phyloP scores from a whole-genome alignment of 805 yeast genomes.

The Candida anglica region DNA sequence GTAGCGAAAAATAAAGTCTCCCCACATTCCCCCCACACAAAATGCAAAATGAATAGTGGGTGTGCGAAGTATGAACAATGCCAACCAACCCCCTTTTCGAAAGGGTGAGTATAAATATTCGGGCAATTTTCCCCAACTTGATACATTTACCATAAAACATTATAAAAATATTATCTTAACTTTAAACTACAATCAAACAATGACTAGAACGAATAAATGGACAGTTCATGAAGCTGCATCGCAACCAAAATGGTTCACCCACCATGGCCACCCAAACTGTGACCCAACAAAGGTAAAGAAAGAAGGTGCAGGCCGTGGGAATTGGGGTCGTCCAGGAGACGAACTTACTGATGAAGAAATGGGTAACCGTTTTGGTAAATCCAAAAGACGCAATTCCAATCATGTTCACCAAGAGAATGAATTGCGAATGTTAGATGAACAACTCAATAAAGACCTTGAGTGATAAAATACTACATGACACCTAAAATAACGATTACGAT shows the following conservation, averaged over 20 bases:
- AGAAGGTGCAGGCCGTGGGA: slow-evolving; percentile 79
- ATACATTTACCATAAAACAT: not conserved
- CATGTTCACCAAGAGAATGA: slow-evolving; percentile 30
- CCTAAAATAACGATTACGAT: no score
- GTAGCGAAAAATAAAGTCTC: no score
- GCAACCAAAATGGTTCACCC: slow-evolving; percentile 73
- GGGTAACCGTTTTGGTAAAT: slow-evolving; percentile 14
- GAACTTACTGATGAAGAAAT: slow-evolving; percentile 63
- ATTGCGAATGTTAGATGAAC: slow-evolving; percentile 17
- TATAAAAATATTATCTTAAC: no score
- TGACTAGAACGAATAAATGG: slow-evolving; percentile 84
- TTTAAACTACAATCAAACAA: no score
- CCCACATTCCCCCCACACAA: no score
- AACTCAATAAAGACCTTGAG: slow-evolving; percentile 12
- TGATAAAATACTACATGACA: no score
- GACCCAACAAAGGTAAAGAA: slow-evolving; percentile 78
- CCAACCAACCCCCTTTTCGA: no score
- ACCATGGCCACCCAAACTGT: slow-evolving; percentile 62
- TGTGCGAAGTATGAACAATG: no score
- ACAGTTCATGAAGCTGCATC: slow-evolving; percentile 57
- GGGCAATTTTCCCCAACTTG: not conserved
- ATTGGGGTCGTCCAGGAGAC: slow-evolving; percentile 85
- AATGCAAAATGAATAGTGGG: no score
- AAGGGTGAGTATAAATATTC: no score
- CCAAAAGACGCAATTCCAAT: slow-evolving; percentile 37